Base-by-base conservation (phyloP, 2,329 filamentous ascomycete species). In the Calonectria hongkongensis region DNA sequence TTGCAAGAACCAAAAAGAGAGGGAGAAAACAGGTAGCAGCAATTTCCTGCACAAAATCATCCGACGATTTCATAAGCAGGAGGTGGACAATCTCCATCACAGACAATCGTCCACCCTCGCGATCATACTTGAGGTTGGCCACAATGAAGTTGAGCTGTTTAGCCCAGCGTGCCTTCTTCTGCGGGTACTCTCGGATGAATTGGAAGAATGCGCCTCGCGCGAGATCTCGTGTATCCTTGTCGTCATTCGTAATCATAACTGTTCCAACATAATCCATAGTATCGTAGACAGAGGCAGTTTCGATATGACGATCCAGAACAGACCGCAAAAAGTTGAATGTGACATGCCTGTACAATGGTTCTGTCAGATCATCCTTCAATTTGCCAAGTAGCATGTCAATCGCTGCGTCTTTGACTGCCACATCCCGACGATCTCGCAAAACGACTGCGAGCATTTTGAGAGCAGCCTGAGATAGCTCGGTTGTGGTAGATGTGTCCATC, bases 201-300 rank as follows among this genome's bases (percentile, higher is more conserved):
- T 98, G 95, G 83, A 98, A 94, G 84, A 97, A 99, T 16, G 95
- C 94, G 25, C 95, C 95, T 70, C 97, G 90, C 16, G 96, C 96
- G 45, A 98, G 88, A 82, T 98, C 95, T 66, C 97, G 91, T 2
- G 96, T 96, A 75, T 94, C 92, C 78, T 94, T 94, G 78, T 97
- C 96, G 74, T 98, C 95, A 81, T 98, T 98, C 54, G 94, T 98
- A 70, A 99, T 94, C 96, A 98, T 98, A 82, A 98, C 94, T 4
- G 91, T 93, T 58, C 95, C 95, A 36, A 98, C 93, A 79, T 95
- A 93, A 82, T 99, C 97, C 75, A 98, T 90, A 10, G 94, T 93
- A 81, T 98, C 96, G 81, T 99, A 99, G 36, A 99, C 92, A 50
- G 94, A 90, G 0, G 96, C 93, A 9, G 97, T 95, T 79, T 98